Evolutionary conservation across 2,329 filamentous ascomycete genomes (phyloP).

Genomic region (Cladosporium sp.): DNA sequence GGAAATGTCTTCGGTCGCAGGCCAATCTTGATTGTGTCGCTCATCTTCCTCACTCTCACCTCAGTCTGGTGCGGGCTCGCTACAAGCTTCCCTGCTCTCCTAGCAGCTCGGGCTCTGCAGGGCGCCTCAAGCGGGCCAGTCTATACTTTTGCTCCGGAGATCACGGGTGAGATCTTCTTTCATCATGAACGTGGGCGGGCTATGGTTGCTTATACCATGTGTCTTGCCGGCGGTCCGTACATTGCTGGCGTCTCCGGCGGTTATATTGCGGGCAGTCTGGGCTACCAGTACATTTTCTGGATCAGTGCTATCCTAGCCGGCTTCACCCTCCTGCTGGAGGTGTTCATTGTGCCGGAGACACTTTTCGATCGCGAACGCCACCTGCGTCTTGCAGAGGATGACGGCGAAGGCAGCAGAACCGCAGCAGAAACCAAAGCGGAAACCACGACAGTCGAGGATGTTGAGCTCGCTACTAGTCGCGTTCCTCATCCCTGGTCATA

Average conservation of each 20-base stretch:
- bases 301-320: slow-evolving; percentile 33
- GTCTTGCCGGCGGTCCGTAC: slow-evolving; percentile 1
- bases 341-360: slow-evolving; percentile 37
- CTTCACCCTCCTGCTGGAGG: slow-evolving; percentile 27
- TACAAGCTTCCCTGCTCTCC: slow-evolving; percentile 30
- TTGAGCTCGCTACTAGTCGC: slow-evolving; percentile 1
- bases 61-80: slow-evolving; percentile 38
- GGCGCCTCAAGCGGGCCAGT: slow-evolving; percentile 32
- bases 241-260: slow-evolving; percentile 35
- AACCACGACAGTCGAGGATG: slow-evolving; percentile 18
- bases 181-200: slow-evolving; percentile 37
- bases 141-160: slow-evolving; percentile 36
- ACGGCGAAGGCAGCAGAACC: slow-evolving; percentile 12
- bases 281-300: slow-evolving; percentile 37
- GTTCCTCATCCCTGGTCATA: slow-evolving; percentile 13
- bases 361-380: slow-evolving; percentile 33
- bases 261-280: slow-evolving; percentile 34
- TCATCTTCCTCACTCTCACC: slow-evolving; percentile 30
- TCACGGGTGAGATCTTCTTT: slow-evolving; percentile 39
- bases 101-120: slow-evolving; percentile 35
- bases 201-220: slow-evolving; percentile 25
- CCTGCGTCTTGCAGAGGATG: slow-evolving; percentile 14
- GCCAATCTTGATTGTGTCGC: slow-evolving; percentile 31
- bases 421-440: slow-evolving; percentile 19
- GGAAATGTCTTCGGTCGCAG: slow-evolving; percentile 37